Conservation (phyloP, 208 protist species). For the Acanthamoeba rhysodes region DNA sequence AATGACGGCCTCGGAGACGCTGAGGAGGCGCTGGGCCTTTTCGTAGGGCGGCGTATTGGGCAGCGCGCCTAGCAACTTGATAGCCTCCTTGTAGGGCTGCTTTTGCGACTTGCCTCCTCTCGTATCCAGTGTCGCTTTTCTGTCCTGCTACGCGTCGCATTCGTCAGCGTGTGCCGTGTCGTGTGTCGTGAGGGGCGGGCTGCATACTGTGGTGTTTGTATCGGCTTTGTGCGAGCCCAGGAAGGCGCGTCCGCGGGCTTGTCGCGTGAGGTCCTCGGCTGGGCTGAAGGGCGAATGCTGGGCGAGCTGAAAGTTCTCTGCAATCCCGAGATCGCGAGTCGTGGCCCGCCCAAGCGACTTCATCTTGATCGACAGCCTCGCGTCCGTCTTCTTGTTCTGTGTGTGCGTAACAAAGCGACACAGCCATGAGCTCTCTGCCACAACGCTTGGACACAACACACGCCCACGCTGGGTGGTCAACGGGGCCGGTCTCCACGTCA, state of each 20-base stretch:
- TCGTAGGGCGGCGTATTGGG: constrained; percentile 6
- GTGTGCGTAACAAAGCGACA: background rate
- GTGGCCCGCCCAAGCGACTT: constrained; percentile 17
- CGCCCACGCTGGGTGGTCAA: too few species aligned
- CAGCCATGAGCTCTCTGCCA: background rate
- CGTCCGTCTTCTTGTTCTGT: constrained; percentile 49
- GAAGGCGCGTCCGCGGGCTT: constrained; percentile 24
- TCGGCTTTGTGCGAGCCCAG: constrained; percentile 35
- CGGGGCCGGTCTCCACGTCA: too few species aligned
- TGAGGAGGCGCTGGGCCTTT: constrained; percentile 55
- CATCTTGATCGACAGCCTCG: constrained; percentile 40
- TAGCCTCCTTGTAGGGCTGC: constrained; percentile 55
- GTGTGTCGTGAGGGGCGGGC: too few species aligned
- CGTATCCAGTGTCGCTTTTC: background rate
- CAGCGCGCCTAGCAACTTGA: background rate
- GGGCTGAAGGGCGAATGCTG: constrained; percentile 23
- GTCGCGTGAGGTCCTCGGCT: background rate
- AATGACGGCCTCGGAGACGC: constrained; percentile 35
- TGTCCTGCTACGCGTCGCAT: background rate
- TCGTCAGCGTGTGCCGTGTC: background rate
- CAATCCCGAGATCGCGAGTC: constrained; percentile 28
- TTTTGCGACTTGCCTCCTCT: background rate
- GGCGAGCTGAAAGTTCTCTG: constrained; percentile 31
- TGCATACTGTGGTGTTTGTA: background rate
- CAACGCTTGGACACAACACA: too few species aligned